Base-by-base conservation (phyloP, 805 yeast species). In the Monosporozyma unispora region DNA sequence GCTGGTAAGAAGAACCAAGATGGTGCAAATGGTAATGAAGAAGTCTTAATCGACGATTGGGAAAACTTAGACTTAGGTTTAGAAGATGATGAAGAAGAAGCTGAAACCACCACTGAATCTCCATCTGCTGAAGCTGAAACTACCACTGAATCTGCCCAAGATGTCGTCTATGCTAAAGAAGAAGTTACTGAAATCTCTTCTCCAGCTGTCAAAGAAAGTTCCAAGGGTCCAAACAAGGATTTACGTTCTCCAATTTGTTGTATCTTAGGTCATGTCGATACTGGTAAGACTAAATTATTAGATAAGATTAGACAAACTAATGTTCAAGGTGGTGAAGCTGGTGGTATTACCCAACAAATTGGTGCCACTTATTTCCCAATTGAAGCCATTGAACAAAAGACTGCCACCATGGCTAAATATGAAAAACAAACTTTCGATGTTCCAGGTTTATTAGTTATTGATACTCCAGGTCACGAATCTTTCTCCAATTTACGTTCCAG, bases 291-390 rank as follows among this genome's bases (percentile, higher is more conserved):
- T 57, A 93, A 93, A 69, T 79, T 93, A 57, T 77, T 93, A 68
- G 99, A 93, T 68, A 93, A 93, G 71, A 83, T 93, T 59, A 91
- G 99, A 75, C 97, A 91, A 75, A 93, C 98, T 40, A 93, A 93
- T 65, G 99, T 93, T 53, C 99, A 93, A 75, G 99, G 97, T 69
- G 99, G 99, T 66, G 99, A 93, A 75, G 99, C 99, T 49, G 99
- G 99, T 76, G 99, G 99, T 76, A 93, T 93, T 69, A 93, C 99
- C 56, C 99, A 93, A 78, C 99, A 93, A 73, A 93, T 93, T 66
- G 99, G 99, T 80, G 99, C 99, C 50, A 93, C 99, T 21, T 93
- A 93, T 69, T 93, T 93, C 87, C 99, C 99, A 53, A 89, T 93
- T 58, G 95, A 85, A 28, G 89, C 97, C 41, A 87, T 93, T 62